Evolutionary conservation across 345 rosid genomes (phyloP).

Genomic region (Aegle marmelos): DNA sequence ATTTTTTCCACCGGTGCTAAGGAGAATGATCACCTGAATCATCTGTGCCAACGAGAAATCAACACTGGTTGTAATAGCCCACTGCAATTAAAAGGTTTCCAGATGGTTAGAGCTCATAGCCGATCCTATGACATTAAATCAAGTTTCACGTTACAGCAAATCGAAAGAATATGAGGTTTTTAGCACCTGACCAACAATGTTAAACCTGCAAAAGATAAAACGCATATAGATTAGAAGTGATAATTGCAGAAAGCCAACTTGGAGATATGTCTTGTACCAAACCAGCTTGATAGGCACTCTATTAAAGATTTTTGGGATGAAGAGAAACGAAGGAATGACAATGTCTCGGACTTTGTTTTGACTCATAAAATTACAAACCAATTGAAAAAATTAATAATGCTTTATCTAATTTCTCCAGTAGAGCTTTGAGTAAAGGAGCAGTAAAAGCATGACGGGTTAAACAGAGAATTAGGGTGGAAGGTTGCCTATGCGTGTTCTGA

Average conservation of each 20-base stretch:
- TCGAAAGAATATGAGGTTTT: not conserved
- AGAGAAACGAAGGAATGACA: not conserved
- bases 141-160: not conserved
- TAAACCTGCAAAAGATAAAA: slow-evolving; percentile 67
- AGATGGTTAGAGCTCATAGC: slow-evolving; percentile 16
- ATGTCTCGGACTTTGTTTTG: not conserved
- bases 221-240: slow-evolving; percentile 20
- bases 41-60: slow-evolving; percentile 69
- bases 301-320: not conserved
- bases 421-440: not conserved
- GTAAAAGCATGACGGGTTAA: not conserved
- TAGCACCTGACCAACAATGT: slow-evolving; percentile 89
- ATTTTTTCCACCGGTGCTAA: slow-evolving; percentile 88
- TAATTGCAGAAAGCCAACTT: not conserved
- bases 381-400: not conserved
- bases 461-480: not conserved
- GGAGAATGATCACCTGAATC: slow-evolving; percentile 74
- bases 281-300: not conserved
- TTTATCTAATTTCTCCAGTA: not conserved
- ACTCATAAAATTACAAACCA: not conserved
- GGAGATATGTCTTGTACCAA: not conserved
- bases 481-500: too few species aligned
- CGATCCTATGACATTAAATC: slow-evolving; percentile 10
- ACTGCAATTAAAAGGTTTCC: slow-evolving; percentile 48
- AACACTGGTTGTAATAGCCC: slow-evolving; percentile 79